Evolutionary conservation across 2,329 filamentous ascomycete genomes (phyloP).

Genomic region (Colletotrichum orbiculare): DNA sequence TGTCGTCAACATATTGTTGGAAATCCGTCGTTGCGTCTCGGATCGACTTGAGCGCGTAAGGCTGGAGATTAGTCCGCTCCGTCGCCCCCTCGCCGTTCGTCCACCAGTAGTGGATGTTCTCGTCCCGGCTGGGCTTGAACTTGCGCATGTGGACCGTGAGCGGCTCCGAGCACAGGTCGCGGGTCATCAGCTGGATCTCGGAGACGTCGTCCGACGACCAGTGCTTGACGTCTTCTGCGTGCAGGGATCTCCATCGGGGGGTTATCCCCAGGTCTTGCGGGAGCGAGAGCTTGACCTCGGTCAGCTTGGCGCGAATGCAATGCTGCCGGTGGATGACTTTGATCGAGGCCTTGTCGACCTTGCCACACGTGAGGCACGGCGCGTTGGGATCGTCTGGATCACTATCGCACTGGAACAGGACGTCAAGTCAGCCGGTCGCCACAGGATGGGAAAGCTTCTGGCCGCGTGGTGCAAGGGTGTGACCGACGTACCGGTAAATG

Average conservation of each 20-base stretch:
- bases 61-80: constrained; percentile 45
- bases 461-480: neutral
- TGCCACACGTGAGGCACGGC: constrained; percentile 54
- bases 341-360: constrained; percentile 51
- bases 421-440: no score
- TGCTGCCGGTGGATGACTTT: constrained; percentile 59
- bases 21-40: constrained; percentile 48
- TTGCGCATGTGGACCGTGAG: constrained; percentile 53
- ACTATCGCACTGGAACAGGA: constrained; percentile 48
- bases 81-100: constrained; percentile 41
- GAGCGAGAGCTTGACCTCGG: constrained; percentile 54
- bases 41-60: constrained; percentile 55
- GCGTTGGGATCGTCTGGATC: constrained; percentile 45
- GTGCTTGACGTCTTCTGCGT: constrained; percentile 51
- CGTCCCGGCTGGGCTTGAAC: constrained; percentile 51
- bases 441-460: no score
- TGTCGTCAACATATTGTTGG: constrained; percentile 47
- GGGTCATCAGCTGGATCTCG: constrained; percentile 50
- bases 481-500: constrained; percentile 52
- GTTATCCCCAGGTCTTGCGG: constrained; percentile 57
- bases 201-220: constrained; percentile 43
- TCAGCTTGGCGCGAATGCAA: constrained; percentile 57
- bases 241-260: constrained; percentile 48
- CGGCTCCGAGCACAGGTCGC: constrained; percentile 50
- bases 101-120: constrained; percentile 54